phyloP scores from a whole-genome alignment of 129 eudicot genomes.

The Centaurea solstitialis region DNA sequence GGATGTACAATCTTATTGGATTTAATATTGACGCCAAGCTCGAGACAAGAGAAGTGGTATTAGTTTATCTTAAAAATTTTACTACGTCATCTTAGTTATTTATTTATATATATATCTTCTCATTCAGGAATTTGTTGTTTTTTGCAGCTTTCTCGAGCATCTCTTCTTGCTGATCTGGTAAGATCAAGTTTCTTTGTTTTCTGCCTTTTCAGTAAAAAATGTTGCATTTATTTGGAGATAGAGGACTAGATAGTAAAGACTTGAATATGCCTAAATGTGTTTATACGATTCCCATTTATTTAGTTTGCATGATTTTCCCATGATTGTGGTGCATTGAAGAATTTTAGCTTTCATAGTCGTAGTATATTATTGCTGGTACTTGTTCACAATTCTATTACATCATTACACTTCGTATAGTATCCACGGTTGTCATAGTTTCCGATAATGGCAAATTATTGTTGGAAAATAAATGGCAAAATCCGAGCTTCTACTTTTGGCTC shows the following conservation, averaged over 20 bases:
- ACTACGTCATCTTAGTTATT: neutral
- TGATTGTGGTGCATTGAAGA: no score
- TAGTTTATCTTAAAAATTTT: neutral
- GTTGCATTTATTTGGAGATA: no score
- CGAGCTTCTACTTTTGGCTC: neutral
- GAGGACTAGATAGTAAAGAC: no score
- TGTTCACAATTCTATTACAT: no score
- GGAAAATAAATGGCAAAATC: neutral
- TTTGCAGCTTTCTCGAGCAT: constrained; percentile 77
- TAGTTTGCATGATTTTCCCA: no score
- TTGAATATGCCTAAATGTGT: no score
- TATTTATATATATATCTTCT: neutral
- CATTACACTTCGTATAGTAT: no score
- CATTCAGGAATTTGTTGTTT: constrained; percentile 7
- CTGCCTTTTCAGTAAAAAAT: neutral
- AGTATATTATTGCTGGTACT: no score
- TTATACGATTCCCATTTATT: no score
- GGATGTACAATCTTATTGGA: constrained; percentile 82
- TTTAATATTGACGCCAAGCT: constrained; percentile 66
- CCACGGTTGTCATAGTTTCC: no score
- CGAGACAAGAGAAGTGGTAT: constrained; percentile 83
- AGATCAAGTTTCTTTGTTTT: constrained; percentile 1
- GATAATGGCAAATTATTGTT: no score
- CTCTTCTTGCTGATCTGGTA: constrained; percentile 76
- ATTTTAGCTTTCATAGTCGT: no score